A percentile compares a stretch with the other conserved stretches of the same genome.
phyloP scores from a whole-genome alignment of 139 green algal species.

The Chlamydomonas sphaeroides region DNA sequence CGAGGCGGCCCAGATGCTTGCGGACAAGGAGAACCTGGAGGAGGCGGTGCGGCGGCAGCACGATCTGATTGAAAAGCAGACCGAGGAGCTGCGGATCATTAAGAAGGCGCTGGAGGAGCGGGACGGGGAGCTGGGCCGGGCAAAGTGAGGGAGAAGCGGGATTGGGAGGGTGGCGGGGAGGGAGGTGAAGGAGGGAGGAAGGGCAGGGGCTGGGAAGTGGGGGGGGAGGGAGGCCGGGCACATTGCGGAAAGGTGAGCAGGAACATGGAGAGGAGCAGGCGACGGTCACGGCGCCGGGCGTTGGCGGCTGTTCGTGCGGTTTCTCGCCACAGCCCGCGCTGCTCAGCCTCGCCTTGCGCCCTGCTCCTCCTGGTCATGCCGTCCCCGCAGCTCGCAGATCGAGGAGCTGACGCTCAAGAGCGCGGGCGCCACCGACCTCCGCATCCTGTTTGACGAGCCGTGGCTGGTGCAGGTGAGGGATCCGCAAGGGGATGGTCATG shows the following conservation, averaged over 20 bases:
- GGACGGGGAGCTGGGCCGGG: slow-evolving; percentile 52
- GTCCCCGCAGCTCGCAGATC: slow-evolving; percentile 37
- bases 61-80: slow-evolving; percentile 59
- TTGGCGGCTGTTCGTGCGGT: too few species aligned
- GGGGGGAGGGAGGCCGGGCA: too few species aligned
- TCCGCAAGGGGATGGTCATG: too few species aligned
- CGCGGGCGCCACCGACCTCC: slow-evolving; percentile 56
- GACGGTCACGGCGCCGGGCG: too few species aligned
- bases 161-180: not conserved
- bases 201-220: not conserved
- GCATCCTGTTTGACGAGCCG: slow-evolving; percentile 69
- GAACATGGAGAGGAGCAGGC: too few species aligned
- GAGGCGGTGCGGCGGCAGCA: slow-evolving; percentile 54
- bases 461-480: slow-evolving; percentile 54
- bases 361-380: too few species aligned
- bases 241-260: too few species aligned
- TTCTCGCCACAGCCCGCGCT: too few species aligned
- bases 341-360: too few species aligned
- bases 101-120: slow-evolving; percentile 60
- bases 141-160: slow-evolving; percentile 40
- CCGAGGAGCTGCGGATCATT: slow-evolving; percentile 59
- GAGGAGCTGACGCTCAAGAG: slow-evolving; percentile 66
- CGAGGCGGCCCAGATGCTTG: slow-evolving; percentile 54
- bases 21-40: slow-evolving; percentile 62
- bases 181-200: not conserved